A percentile compares a stretch with the other conserved stretches of the same genome.
These are phyloP conservation scores for Basidiobolus meristosporus DNA, from an alignment of 371 early-diverging fungal genomes.

Conservation along the genomic window DNA sequence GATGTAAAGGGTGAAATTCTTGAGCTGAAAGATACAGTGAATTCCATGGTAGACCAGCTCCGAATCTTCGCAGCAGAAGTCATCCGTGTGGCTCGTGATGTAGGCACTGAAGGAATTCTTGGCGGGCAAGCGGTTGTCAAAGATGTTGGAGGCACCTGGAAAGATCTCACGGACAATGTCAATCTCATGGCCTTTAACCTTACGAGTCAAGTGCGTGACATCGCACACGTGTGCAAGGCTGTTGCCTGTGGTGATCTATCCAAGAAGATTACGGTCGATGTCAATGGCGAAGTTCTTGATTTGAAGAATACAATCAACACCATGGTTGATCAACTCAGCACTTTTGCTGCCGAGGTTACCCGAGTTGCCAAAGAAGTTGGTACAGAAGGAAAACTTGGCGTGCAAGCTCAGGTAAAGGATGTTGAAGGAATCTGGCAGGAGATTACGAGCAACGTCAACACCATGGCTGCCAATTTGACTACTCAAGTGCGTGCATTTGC, in stretches of 20 bases:
- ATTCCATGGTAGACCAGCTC: conserved; percentile 24
- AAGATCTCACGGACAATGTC: no score
- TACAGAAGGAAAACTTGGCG: conserved; percentile 27
- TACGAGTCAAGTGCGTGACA: no score
- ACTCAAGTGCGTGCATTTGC: conserved; percentile 38
- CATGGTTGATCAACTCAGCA: conserved; percentile 22
- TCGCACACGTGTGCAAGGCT: conserved; percentile 19
- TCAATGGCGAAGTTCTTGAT: conserved; percentile 27
- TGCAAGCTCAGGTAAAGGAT: conserved; percentile 21
- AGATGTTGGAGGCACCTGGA: no score
- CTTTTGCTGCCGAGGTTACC: conserved; percentile 26
- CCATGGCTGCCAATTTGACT: conserved; percentile 22
- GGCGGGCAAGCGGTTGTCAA: conserved; percentile 39
- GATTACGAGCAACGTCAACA: conserved; percentile 24
- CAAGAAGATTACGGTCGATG: conserved; percentile 16
- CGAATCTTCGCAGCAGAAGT: conserved; percentile 26
- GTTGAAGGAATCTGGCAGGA: conserved; percentile 42
- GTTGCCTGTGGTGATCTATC: conserved; percentile 25
- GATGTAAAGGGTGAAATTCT: conserved; percentile 25
- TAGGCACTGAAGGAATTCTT: conserved; percentile 28
- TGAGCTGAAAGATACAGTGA: conserved; percentile 28
- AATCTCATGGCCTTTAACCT: no score
- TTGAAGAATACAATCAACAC: conserved; percentile 27
- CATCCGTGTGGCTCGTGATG: conserved; percentile 23
- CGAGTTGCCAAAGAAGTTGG: conserved; percentile 24